Conservation (phyloP, 192 early-diverging fungal species). For the Fimicolochytrium jonesii region DNA sequence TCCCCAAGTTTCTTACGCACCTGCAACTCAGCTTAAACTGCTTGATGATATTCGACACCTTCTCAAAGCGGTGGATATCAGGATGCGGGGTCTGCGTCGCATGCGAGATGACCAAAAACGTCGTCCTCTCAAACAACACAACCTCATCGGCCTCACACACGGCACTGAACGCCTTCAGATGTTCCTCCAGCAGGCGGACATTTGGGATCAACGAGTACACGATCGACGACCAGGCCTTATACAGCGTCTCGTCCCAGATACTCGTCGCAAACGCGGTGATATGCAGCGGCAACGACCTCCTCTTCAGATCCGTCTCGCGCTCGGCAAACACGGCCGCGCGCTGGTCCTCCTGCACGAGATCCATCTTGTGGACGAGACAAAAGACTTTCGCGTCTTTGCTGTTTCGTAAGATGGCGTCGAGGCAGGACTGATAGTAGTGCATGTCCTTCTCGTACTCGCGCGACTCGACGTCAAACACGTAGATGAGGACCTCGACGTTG, state of each 20-base stretch:
- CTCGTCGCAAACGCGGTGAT: conserved; percentile 75
- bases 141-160: conserved; percentile 93
- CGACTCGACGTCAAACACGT: conserved; percentile 95
- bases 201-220: conserved; percentile 95
- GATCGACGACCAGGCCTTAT: conserved; percentile 96
- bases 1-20: conserved; percentile 6
- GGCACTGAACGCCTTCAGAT: conserved; percentile 72
- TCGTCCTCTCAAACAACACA: conserved; percentile 90
- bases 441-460: conserved; percentile 88
- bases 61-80: conserved; percentile 83
- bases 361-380: conserved; percentile 98
- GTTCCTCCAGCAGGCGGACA: conserved; percentile 70
- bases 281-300: conserved; percentile 61
- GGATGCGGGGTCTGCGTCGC: conserved; percentile 51
- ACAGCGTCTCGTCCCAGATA: conserved; percentile 92
- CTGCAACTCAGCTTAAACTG: conserved; percentile 75
- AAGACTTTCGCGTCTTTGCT: conserved; percentile 91
- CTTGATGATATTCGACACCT: conserved; percentile 87
- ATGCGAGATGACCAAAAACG: conserved; percentile 92
- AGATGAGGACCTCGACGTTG: conserved; percentile 98
- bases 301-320: conserved; percentile 60
- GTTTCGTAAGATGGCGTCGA: conserved; percentile 74
- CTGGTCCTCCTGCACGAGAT: conserved; percentile 76
- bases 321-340: conserved; percentile 64
- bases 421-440: conserved; percentile 81